Conservation (phyloP, 768 basidiomycete genomes). For the Strobilomyces dryophilus region DNA sequence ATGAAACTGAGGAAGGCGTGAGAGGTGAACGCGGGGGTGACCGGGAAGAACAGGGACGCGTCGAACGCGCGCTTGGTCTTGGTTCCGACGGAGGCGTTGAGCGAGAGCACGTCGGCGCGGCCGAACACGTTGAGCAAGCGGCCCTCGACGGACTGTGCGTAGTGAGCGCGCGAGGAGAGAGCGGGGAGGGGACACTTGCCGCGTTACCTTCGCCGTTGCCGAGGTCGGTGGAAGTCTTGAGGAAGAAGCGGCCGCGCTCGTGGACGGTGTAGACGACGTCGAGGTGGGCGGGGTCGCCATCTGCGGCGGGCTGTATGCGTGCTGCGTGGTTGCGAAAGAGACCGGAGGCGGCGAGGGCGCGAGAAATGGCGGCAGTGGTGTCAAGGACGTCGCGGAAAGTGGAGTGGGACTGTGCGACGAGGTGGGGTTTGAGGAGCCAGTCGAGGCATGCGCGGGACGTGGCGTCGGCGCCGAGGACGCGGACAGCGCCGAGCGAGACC, state of each 20-base stretch:
- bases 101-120: slow-evolving; percentile 84
- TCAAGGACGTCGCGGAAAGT: slow-evolving; percentile 66
- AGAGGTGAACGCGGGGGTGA: slow-evolving; percentile 58
- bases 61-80: slow-evolving; percentile 83
- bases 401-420: slow-evolving; percentile 6
- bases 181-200: slow-evolving; percentile 44
- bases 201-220: slow-evolving; percentile 92
- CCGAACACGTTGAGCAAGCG: slow-evolving; percentile 87
- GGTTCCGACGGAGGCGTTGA: slow-evolving; percentile 79
- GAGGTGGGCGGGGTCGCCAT: slow-evolving; percentile 58
- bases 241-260: slow-evolving; percentile 71
- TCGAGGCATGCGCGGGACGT: slow-evolving; percentile 54
- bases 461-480: slow-evolving; percentile 68
- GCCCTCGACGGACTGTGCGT: slow-evolving; percentile 64
- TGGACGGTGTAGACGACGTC: slow-evolving; percentile 76
- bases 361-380: slow-evolving; percentile 62
- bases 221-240: slow-evolving; percentile 85
- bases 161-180: background rate
- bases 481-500: slow-evolving; percentile 69
- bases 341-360: slow-evolving; percentile 66
- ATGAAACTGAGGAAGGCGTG: slow-evolving; percentile 69
- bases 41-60: slow-evolving; percentile 58
- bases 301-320: slow-evolving; percentile 52
- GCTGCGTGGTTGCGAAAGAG: slow-evolving; percentile 70
- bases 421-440: no score